Percentiles rank a stretch among this genome's conserved stretches.
Evolutionary conservation across 176 grass and related monocot species (phyloP).

Genomic region (Typha latifolia): DNA sequence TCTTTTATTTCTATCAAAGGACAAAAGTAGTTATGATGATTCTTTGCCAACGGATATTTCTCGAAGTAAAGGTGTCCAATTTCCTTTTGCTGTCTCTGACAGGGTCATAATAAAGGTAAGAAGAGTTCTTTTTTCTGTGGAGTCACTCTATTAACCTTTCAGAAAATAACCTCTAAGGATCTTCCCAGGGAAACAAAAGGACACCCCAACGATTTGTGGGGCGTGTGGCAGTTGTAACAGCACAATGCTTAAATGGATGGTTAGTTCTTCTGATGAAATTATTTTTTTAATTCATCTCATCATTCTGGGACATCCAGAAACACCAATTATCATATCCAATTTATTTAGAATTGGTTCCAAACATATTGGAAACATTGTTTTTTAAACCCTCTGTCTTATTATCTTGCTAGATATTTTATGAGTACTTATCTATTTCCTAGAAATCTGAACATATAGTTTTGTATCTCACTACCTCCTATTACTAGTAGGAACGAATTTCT

Average conservation of each 20-base stretch:
- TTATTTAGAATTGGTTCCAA: too few species aligned
- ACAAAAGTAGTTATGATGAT: constrained; percentile 63
- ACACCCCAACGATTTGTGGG: constrained; percentile 74
- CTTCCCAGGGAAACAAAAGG: constrained; percentile 65
- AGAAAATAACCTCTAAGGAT: neutral
- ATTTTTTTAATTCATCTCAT: neutral
- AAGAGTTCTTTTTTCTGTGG: neutral
- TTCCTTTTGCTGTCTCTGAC: constrained; percentile 71
- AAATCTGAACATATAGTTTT: too few species aligned
- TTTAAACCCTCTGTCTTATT: too few species aligned
- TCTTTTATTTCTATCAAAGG: constrained; percentile 34
- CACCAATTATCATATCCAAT: neutral
- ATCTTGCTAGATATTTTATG: too few species aligned
- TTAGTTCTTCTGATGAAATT: constrained; percentile 26
- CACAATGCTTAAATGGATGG: constrained; percentile 95
- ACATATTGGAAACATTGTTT: too few species aligned
- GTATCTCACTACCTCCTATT: too few species aligned
- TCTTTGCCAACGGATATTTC: constrained; percentile 32
- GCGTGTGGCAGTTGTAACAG: constrained; percentile 53
- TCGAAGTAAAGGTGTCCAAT: constrained; percentile 66
- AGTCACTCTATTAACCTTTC: neutral
- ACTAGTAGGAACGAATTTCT: neutral
- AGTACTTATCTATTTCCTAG: too few species aligned
- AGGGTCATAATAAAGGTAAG: constrained; percentile 80
- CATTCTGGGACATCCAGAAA: neutral